Conservation (phyloP, 306 rosid species). For the Alnus rubra region DNA sequence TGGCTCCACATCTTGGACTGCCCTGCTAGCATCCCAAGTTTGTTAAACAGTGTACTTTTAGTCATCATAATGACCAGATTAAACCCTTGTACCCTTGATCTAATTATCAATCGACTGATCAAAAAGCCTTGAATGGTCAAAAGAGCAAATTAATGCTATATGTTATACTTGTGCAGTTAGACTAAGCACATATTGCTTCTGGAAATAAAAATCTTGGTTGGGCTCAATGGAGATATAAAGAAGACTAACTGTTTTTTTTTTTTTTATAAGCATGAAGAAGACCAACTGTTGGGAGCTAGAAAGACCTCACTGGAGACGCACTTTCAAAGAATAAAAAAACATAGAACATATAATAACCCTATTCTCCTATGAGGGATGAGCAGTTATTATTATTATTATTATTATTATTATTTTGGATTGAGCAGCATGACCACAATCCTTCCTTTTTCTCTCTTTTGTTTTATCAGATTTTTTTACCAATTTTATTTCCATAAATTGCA, state of each 20-base stretch:
- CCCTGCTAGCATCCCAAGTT: too few species aligned
- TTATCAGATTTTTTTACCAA: background rate
- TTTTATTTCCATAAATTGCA: background rate
- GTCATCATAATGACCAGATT: background rate
- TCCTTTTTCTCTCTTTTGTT: background rate
- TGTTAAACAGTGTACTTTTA: background rate
- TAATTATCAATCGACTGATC: background rate
- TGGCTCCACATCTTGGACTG: too few species aligned
- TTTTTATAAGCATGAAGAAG: too few species aligned
- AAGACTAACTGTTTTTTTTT: too few species aligned
- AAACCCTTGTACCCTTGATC: background rate
- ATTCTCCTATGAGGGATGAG: background rate
- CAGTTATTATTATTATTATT: background rate
- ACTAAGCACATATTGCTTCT: background rate
- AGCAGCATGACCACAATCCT: background rate
- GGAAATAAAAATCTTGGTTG: constrained; percentile 10
- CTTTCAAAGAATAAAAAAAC: background rate
- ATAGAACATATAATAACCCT: background rate
- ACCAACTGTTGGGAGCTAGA: too few species aligned
- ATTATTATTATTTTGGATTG: background rate
- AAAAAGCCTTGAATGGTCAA: background rate
- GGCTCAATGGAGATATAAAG: background rate
- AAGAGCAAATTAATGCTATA: background rate
- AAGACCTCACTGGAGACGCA: constrained; percentile 6
- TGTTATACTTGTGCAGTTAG: background rate